Conservation (phyloP, 805 yeast species). For the Cyberlindnera meyerae region DNA sequence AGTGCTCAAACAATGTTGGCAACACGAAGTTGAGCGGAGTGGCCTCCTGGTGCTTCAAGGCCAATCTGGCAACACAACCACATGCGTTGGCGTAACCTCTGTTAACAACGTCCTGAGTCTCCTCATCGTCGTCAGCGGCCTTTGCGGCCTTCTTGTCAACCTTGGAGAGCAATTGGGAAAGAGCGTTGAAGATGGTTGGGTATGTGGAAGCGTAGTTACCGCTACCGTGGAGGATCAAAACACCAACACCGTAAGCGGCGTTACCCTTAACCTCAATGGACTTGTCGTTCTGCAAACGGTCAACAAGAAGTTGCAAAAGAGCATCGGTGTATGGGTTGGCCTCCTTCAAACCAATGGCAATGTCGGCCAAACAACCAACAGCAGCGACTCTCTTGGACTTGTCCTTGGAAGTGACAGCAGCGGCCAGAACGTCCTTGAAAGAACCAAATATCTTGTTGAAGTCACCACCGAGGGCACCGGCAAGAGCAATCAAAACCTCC, state of each 20-base stretch:
- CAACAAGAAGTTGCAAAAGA: conserved; percentile 62
- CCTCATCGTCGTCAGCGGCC: conserved; percentile 61
- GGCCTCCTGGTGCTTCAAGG: conserved; percentile 61
- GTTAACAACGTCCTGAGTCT: conserved; percentile 70
- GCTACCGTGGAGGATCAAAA: conserved; percentile 47
- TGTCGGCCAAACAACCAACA: conserved; percentile 88
- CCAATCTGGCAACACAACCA: conserved; percentile 95
- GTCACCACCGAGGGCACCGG: conserved; percentile 73
- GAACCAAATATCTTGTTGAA: conserved; percentile 68
- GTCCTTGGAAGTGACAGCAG: conserved; percentile 56
- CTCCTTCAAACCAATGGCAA: conserved; percentile 67
- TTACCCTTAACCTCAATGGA: conserved; percentile 88
- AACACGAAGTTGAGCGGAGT: conserved; percentile 76
- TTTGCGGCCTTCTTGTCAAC: conserved; percentile 65
- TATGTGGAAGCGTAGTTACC: conserved; percentile 50
- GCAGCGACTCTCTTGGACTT: conserved; percentile 76
- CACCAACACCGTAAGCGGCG: conserved; percentile 94
- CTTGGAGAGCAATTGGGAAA: conserved; percentile 69
- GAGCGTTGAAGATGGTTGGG: conserved; percentile 59
- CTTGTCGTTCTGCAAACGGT: conserved; percentile 66
- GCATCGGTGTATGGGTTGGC: conserved; percentile 64
- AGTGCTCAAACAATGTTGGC: conserved; percentile 67
- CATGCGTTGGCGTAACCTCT: conserved; percentile 91
- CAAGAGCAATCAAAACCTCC: conserved; percentile 76
- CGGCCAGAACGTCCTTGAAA: conserved; percentile 59